phyloP scores from a whole-genome alignment of 176 grass and related monocot species.

The Bothriochloa decipiens region DNA sequence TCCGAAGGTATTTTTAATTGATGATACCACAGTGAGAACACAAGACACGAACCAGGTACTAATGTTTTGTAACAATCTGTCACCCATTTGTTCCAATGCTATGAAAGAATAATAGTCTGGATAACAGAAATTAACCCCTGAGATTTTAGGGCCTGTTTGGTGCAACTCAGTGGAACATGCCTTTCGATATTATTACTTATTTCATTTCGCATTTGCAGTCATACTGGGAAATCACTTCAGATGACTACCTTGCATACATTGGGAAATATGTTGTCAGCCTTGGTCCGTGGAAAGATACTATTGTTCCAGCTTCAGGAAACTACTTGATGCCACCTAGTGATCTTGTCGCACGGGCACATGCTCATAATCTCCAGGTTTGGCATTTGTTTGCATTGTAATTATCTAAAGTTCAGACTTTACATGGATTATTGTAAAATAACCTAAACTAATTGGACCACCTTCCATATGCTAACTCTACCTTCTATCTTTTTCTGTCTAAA shows the following conservation, averaged over 20 bases:
- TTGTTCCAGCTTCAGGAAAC: slow-evolving; percentile 73
- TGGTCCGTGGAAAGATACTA: slow-evolving; percentile 95
- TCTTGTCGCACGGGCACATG: slow-evolving; percentile 91
- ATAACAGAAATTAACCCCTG: neutral
- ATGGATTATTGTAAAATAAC: slow-evolving; percentile 24
- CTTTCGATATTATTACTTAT: slow-evolving; percentile 38
- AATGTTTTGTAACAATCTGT: slow-evolving; percentile 17
- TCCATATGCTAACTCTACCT: slow-evolving; percentile 1
- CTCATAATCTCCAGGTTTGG: slow-evolving; percentile 86
- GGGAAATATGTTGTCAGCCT: slow-evolving; percentile 78
- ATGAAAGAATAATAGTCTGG: neutral
- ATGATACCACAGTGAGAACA: slow-evolving; percentile 67
- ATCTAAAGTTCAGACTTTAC: neutral
- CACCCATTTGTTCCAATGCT: slow-evolving; percentile 16
- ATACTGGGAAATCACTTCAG: slow-evolving; percentile 95
- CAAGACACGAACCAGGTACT: slow-evolving; percentile 95
- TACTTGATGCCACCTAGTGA: slow-evolving; percentile 76
- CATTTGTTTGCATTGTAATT: slow-evolving; percentile 22
- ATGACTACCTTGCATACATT: slow-evolving; percentile 81
- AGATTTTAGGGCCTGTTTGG: slow-evolving; percentile 1
- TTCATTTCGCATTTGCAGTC: slow-evolving; percentile 59
- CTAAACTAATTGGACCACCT: neutral
- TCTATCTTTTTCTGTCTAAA: neutral
- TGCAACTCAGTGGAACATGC: slow-evolving; percentile 19
- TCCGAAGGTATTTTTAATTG: slow-evolving; percentile 82